Percentiles rank a stretch among this genome's conserved stretches.
phyloP scores from a whole-genome alignment of 495 filamentous ascomycete genomes.

The Daldinia caldariorum region DNA sequence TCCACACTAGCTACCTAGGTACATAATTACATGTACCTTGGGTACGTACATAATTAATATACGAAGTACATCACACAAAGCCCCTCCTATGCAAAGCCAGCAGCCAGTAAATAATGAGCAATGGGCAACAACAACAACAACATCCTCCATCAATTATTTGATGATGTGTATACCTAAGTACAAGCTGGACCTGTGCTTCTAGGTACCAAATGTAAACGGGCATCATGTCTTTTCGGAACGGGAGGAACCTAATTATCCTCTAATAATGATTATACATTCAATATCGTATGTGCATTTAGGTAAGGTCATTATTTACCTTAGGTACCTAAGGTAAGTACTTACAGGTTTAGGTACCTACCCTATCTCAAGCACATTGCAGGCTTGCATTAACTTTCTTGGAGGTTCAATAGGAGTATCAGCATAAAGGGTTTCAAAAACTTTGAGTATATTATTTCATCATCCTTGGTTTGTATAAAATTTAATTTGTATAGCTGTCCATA shows the following conservation, averaged over 20 bases:
- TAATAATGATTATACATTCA: too few species aligned
- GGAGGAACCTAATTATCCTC: too few species aligned
- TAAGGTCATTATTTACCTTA: too few species aligned
- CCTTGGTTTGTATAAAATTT: too few species aligned
- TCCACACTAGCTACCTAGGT: too few species aligned
- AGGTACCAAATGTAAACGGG: background rate
- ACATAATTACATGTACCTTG: background rate
- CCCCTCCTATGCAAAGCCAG: background rate
- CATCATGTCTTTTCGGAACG: background rate
- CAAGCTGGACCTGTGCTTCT: background rate
- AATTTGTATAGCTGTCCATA: background rate
- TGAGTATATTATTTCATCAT: background rate
- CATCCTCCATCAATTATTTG: background rate
- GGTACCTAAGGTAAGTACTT: too few species aligned
- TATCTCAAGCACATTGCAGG: too few species aligned
- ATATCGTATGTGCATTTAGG: too few species aligned
- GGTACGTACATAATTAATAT: background rate
- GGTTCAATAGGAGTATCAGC: background rate
- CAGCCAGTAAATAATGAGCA: background rate
- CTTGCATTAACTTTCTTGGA: too few species aligned
- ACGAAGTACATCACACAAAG: background rate
- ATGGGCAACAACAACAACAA: background rate
- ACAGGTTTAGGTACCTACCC: too few species aligned
- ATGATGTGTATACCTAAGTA: background rate
- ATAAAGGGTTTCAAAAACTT: background rate